These are phyloP conservation scores for Pseudoneurospora amorphoporcata DNA, from an alignment of 495 filamentous ascomycete genomes.

Conservation along the genomic window DNA sequence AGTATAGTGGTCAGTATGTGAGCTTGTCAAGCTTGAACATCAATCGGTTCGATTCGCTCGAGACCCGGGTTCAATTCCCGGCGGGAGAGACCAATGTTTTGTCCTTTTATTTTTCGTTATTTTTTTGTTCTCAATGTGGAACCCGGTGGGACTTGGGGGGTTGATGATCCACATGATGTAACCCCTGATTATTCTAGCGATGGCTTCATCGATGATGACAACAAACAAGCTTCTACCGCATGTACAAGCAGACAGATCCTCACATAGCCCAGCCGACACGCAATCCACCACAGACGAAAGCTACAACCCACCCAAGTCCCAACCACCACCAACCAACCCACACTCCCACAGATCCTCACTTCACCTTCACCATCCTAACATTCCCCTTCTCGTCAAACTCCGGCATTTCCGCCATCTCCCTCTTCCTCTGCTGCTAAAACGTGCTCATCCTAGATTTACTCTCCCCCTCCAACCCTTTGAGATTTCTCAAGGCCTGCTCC, in stretches of 20 bases:
- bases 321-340: background rate
- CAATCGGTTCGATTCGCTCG: background rate
- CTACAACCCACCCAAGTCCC: too few species aligned
- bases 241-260: too few species aligned
- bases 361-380: constrained; percentile 17
- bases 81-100: background rate
- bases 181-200: too few species aligned
- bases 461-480: constrained; percentile 48
- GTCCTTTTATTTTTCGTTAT: background rate
- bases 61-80: too few species aligned
- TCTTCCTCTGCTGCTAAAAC: constrained; percentile 34
- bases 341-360: too few species aligned
- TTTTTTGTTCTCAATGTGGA: too few species aligned
- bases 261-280: too few species aligned
- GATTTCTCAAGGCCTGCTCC: constrained; percentile 38
- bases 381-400: constrained; percentile 22
- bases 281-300: too few species aligned
- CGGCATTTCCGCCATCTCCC: constrained; percentile 18
- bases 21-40: background rate
- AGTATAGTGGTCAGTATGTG: background rate
- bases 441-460: constrained; percentile 47
- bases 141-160: background rate
- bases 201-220: too few species aligned
- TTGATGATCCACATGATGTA: too few species aligned
- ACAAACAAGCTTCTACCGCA: too few species aligned